Evolutionary conservation across 2,329 filamentous ascomycete genomes (phyloP).

Genomic region (Biscogniauxia sp.): DNA sequence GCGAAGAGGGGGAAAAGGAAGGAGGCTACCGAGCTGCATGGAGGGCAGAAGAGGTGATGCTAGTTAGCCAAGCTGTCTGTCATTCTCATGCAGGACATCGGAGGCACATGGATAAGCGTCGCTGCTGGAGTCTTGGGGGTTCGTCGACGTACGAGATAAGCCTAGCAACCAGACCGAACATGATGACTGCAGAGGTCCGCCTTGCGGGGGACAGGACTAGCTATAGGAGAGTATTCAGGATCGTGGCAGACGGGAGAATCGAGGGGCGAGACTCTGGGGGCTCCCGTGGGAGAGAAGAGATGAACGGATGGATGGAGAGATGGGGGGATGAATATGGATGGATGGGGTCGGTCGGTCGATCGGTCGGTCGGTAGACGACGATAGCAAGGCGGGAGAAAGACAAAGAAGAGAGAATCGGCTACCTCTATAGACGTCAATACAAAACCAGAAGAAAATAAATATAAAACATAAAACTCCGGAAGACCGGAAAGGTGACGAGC

Average conservation of each 20-base stretch:
- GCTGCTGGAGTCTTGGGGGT: not conserved
- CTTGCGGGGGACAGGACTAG: too few relatives aligned
- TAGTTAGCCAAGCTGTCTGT: not conserved
- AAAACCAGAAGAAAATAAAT: too few relatives aligned
- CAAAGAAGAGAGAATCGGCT: not conserved
- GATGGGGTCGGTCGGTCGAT: too few relatives aligned
- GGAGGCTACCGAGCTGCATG: slow-evolving; percentile 72
- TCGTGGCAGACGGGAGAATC: not conserved
- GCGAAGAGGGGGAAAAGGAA: slow-evolving; percentile 95
- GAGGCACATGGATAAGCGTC: not conserved
- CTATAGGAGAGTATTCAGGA: not conserved
- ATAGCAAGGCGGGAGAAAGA: not conserved
- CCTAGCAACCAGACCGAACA: slow-evolving; percentile 66
- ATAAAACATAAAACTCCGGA: not conserved
- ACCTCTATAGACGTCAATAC: not conserved
- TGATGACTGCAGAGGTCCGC: slow-evolving; percentile 41
- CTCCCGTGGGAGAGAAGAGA: not conserved
- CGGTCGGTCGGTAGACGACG: too few relatives aligned
- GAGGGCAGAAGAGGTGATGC: not conserved
- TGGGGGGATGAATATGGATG: too few relatives aligned
- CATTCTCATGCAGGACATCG: not conserved
- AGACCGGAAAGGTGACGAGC: not conserved
- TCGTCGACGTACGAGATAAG: slow-evolving; percentile 57
- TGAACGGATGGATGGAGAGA: too few relatives aligned
- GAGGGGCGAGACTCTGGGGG: not conserved